phyloP scores from a whole-genome alignment of 2,329 filamentous ascomycete species.

The Amesomyces nigricolor region DNA sequence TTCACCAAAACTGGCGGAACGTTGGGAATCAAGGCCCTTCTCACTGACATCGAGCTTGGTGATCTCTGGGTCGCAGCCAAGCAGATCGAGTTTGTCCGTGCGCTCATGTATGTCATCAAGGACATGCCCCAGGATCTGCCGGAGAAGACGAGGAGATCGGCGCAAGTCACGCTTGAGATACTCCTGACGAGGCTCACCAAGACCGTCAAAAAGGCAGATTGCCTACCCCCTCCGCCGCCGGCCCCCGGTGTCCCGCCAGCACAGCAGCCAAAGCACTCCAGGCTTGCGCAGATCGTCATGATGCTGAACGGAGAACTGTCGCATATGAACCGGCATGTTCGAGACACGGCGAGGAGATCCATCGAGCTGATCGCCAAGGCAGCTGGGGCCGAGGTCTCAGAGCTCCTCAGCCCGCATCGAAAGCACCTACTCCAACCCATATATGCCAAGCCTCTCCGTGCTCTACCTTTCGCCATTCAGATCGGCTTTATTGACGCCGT shows the following conservation, averaged over 20 bases:
- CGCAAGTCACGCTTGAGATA: conserved; percentile 75
- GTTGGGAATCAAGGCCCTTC: conserved; percentile 80
- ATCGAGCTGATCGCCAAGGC: conserved; percentile 77
- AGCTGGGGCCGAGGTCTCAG: conserved; percentile 72
- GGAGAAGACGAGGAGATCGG: conserved; percentile 76
- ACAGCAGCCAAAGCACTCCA: conserved; percentile 44
- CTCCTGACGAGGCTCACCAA: conserved; percentile 75
- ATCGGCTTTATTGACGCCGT: conserved; percentile 98
- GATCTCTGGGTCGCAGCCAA: conserved; percentile 76
- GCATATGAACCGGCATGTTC: conserved; percentile 94
- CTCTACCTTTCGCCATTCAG: conserved; percentile 87
- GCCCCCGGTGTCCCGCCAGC: conserved; percentile 37
- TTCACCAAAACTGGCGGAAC: conserved; percentile 94
- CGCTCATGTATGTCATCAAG: conserved; percentile 96
- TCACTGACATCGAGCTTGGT: conserved; percentile 78
- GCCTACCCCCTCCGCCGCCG: conserved; percentile 37
- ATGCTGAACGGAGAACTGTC: conserved; percentile 83
- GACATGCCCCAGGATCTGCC: conserved; percentile 94
- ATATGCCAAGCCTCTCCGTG: conserved; percentile 89
- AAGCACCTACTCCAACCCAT: conserved; percentile 86
- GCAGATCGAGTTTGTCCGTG: conserved; percentile 81
- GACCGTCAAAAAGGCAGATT: conserved; percentile 71
- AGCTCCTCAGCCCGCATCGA: conserved; percentile 83
- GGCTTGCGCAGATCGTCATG: conserved; percentile 71
- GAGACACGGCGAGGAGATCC: conserved; percentile 75